These are phyloP conservation scores for Eucalyptus sp. DNA, from an alignment of 345 rosid species.

Conservation along the genomic window DNA sequence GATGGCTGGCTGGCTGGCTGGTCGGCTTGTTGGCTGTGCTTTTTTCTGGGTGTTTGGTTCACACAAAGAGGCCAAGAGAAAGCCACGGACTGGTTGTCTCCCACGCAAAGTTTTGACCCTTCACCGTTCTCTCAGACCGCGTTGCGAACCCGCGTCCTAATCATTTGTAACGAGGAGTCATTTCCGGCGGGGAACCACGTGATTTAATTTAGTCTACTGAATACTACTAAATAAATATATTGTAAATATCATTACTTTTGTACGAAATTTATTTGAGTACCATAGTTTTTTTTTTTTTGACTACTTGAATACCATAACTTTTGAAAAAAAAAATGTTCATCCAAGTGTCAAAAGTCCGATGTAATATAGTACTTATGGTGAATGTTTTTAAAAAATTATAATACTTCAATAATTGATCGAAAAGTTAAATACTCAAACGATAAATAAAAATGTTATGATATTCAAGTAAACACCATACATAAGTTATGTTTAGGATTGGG, in stretches of 20 bases:
- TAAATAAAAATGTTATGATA: no score
- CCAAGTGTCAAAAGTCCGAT: no score
- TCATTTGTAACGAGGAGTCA: neutral
- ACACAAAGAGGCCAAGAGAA: neutral
- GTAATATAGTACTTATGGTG: no score
- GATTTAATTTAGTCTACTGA: neutral
- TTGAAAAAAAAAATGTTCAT: no score
- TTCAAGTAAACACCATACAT: no score
- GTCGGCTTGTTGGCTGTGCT: no score
- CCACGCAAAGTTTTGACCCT: neutral
- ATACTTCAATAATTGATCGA: fast-evolving
- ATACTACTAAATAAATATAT: neutral
- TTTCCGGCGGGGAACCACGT: neutral
- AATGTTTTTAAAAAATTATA: no score
- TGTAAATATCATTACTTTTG: no score
- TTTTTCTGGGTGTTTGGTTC: neutral
- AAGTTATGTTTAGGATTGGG: no score
- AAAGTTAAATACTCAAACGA: fast-evolving
- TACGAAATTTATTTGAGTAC: no score
- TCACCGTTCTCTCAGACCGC: neutral
- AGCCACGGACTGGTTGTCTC: neutral
- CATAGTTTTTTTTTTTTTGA: no score
- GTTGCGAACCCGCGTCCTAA: neutral
- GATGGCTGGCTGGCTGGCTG: neutral
- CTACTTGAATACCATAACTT: no score